Evolutionary conservation across 306 rosid species (phyloP).

Genomic region (Cicer judaicum): DNA sequence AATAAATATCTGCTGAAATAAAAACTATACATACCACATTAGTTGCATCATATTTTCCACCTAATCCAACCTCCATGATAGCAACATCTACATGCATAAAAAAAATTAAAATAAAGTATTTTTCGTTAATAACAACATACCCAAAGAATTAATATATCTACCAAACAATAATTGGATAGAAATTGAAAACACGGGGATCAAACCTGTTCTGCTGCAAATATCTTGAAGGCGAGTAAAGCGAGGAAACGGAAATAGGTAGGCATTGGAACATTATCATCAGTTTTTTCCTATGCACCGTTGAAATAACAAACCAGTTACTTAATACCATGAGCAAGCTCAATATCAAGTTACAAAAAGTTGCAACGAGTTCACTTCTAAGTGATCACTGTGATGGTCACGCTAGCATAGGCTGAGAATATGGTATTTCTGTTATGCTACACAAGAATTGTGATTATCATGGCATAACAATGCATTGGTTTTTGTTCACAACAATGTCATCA

Average conservation of each 20-base stretch:
- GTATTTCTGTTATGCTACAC: not conserved
- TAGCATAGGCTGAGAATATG: not conserved
- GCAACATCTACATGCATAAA: slow-evolving; percentile 87
- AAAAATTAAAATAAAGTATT: slow-evolving; percentile 38
- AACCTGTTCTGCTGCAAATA: slow-evolving; percentile 89
- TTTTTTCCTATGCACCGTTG: slow-evolving; percentile 58
- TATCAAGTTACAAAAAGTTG: not conserved
- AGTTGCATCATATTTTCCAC: slow-evolving; percentile 90
- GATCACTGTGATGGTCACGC: slow-evolving; percentile 8
- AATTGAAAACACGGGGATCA: slow-evolving; percentile 33
- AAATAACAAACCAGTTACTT: slow-evolving; percentile 29
- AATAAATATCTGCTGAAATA: slow-evolving; percentile 16
- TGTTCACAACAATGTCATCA: too few species aligned
- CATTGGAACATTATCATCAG: slow-evolving; percentile 74
- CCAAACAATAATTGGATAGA: slow-evolving; percentile 9
- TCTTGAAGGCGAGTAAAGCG: slow-evolving; percentile 91
- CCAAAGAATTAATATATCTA: not conserved
- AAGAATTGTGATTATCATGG: too few species aligned
- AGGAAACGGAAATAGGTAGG: slow-evolving; percentile 90
- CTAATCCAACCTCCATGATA: slow-evolving; percentile 92
- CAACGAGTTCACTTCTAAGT: slow-evolving; percentile 1
- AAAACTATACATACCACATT: slow-evolving; percentile 71
- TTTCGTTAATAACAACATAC: slow-evolving; percentile 17
- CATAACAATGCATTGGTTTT: too few species aligned
- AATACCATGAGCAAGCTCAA: slow-evolving; percentile 7